Evolutionary conservation across 2,329 filamentous ascomycete genomes (phyloP).

Genomic region (Atkinsonella hypoxylon): DNA sequence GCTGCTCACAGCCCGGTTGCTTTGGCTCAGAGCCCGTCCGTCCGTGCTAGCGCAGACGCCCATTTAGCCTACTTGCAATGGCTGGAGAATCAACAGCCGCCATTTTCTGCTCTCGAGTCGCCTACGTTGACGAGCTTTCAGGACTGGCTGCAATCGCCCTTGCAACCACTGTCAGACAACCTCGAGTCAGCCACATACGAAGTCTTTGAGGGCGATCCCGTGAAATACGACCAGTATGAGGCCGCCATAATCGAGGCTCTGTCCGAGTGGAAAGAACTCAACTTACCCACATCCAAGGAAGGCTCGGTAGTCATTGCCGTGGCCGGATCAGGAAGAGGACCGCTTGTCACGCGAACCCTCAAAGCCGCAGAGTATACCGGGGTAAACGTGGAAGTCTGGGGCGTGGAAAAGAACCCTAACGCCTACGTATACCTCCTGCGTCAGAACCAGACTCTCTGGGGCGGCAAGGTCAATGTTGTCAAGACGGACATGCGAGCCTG

Average conservation of each 20-base stretch:
- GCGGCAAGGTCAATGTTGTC: constrained; percentile 67
- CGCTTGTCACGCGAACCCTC: constrained; percentile 77
- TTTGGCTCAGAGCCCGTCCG: constrained; percentile 17
- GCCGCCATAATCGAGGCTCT: constrained; percentile 70
- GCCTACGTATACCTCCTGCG: constrained; percentile 86
- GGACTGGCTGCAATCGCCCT: constrained; percentile 87
- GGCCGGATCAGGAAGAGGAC: constrained; percentile 84
- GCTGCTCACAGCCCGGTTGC: constrained; percentile 41
- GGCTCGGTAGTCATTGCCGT: constrained; percentile 77
- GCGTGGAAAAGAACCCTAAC: constrained; percentile 96
- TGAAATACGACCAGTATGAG: constrained; percentile 97
- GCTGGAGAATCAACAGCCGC: constrained; percentile 70
- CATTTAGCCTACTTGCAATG: constrained; percentile 74
- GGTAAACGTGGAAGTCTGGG: constrained; percentile 76
- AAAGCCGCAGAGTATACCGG: constrained; percentile 66
- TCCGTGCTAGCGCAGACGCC: constrained; percentile 17
- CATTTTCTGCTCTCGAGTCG: constrained; percentile 39
- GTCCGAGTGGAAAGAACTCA: constrained; percentile 60
- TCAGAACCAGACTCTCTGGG: constrained; percentile 77
- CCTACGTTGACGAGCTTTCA: constrained; percentile 52
- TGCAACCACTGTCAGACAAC: constrained; percentile 92
- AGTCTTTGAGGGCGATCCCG: constrained; percentile 94
- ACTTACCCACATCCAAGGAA: constrained; percentile 59
- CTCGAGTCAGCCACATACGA: constrained; percentile 96
- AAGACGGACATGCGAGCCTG: constrained; percentile 97